Evolutionary conservation across 306 rosid species (phyloP).

Genomic region (Mimosa pudica): DNA sequence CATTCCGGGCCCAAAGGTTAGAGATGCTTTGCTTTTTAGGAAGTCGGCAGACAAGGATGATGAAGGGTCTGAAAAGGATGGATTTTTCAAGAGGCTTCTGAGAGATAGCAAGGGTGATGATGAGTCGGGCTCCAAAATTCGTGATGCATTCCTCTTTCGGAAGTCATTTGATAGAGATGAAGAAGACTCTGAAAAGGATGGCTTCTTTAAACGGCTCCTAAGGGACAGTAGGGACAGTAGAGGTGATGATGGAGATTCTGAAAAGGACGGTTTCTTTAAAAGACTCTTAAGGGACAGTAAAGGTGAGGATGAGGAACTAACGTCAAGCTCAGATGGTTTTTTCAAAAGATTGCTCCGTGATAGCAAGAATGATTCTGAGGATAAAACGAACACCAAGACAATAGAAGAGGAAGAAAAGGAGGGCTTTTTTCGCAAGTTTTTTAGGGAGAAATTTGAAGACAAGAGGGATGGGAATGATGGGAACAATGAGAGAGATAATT

Average conservation of each 20-base stretch:
- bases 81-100: slow-evolving; percentile 84
- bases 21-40: slow-evolving; percentile 85
- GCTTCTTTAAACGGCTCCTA: slow-evolving; percentile 79
- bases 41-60: slow-evolving; percentile 82
- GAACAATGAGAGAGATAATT: slow-evolving; percentile 51
- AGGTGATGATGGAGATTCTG: slow-evolving; percentile 66
- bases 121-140: slow-evolving; percentile 67
- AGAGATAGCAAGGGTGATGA: slow-evolving; percentile 87
- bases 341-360: slow-evolving; percentile 91
- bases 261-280: slow-evolving; percentile 81
- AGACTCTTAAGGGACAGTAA: slow-evolving; percentile 75
- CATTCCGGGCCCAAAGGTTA: slow-evolving; percentile 77
- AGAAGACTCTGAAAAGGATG: slow-evolving; percentile 74
- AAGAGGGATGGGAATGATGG: slow-evolving; percentile 61
- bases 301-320: slow-evolving; percentile 80
- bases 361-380: slow-evolving; percentile 72
- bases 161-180: slow-evolving; percentile 74
- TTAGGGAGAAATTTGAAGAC: slow-evolving; percentile 82
- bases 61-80: slow-evolving; percentile 77
- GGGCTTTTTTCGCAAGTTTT: slow-evolving; percentile 75
- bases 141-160: slow-evolving; percentile 73
- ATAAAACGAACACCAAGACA: slow-evolving; percentile 50
- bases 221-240: slow-evolving; percentile 80
- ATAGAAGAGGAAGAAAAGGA: slow-evolving; percentile 78
- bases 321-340: slow-evolving; percentile 80